Percentiles rank a stretch among this genome's conserved stretches.
These are phyloP conservation scores for Fusarium nelsonii DNA, from an alignment of 2,329 filamentous ascomycete species.

Conservation along the genomic window DNA sequence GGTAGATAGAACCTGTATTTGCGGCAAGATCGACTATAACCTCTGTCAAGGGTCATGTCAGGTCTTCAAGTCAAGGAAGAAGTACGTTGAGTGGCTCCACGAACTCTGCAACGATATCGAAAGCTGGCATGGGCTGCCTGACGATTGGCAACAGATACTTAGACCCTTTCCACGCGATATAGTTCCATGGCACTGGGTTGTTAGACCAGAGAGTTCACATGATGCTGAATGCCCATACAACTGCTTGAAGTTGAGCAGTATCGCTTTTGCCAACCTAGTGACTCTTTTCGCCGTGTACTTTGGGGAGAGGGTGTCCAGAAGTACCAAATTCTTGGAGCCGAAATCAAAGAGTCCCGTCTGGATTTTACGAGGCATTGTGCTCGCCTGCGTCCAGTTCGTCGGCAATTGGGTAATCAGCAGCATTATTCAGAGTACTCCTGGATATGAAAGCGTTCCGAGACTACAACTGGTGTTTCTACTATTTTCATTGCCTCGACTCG, in stretches of 20 bases:
- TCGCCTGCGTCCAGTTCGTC: background rate
- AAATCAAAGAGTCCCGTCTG: background rate
- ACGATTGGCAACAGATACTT: constrained; percentile 4
- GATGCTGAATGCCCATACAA: background rate
- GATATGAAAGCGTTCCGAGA: constrained; percentile 8
- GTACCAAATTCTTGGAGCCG: fast-evolving
- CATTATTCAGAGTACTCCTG: background rate
- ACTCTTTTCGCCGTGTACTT: background rate
- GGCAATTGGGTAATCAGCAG: background rate
- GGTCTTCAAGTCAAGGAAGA: background rate
- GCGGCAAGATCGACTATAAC: background rate
- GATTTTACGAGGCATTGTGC: constrained; percentile 5
- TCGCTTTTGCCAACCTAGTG: constrained; percentile 8
- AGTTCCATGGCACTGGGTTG: constrained; percentile 34
- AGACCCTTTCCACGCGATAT: background rate
- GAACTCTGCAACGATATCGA: background rate
- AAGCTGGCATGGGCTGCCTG: background rate
- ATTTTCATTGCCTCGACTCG: constrained; percentile 22
- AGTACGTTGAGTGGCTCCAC: background rate
- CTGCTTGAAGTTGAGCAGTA: constrained; percentile 3
- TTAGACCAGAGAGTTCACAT: background rate
- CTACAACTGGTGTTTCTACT: constrained; percentile 6
- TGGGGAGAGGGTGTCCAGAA: fast-evolving
- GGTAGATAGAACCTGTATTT: background rate
- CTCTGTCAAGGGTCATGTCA: background rate